Conservation (phyloP, 139 green algal species). For the Chlorella sp. region DNA sequence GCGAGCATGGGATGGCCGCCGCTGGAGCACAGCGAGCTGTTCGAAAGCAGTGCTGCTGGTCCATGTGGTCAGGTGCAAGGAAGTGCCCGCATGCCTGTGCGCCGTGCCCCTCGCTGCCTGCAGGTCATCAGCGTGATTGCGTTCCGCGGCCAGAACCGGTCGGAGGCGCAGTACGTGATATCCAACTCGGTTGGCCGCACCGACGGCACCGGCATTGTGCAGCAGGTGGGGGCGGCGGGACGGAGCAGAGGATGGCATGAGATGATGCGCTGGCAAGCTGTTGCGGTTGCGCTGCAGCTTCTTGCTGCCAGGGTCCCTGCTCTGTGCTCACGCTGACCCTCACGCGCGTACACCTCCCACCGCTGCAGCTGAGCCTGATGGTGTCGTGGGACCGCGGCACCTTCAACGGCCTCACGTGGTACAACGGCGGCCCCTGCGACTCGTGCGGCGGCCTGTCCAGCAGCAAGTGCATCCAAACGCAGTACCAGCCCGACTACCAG, state of each 20-base stretch:
- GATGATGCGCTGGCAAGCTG: too few relatives aligned
- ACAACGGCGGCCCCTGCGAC: constrained; percentile 48
- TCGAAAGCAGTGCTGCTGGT: too few relatives aligned
- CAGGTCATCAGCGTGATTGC: constrained; percentile 42
- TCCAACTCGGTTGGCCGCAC: constrained; percentile 25
- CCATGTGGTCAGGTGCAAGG: too few relatives aligned
- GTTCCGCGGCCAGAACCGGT: constrained; percentile 47
- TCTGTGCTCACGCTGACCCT: too few relatives aligned
- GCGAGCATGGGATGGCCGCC: too few relatives aligned
- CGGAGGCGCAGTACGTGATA: constrained; percentile 49
- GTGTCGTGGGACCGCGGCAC: constrained; percentile 33
- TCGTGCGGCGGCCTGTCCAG: constrained; percentile 33
- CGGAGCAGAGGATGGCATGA: too few relatives aligned
- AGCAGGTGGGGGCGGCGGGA: not conserved
- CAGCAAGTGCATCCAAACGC: constrained; percentile 11
- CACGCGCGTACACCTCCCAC: too few relatives aligned
- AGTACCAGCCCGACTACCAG: constrained; percentile 22
- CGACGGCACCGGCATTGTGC: constrained; percentile 39
- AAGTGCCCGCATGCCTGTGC: too few relatives aligned
- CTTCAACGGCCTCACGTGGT: constrained; percentile 46
- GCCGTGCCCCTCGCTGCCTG: too few relatives aligned
- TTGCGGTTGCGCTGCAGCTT: too few relatives aligned
- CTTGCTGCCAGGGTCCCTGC: too few relatives aligned
- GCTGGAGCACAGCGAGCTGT: too few relatives aligned
- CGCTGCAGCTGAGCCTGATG: constrained; percentile 37